These are phyloP conservation scores for Ganoderma boninense DNA, from an alignment of 1,284 basidiomycete genomes.

Conservation along the genomic window DNA sequence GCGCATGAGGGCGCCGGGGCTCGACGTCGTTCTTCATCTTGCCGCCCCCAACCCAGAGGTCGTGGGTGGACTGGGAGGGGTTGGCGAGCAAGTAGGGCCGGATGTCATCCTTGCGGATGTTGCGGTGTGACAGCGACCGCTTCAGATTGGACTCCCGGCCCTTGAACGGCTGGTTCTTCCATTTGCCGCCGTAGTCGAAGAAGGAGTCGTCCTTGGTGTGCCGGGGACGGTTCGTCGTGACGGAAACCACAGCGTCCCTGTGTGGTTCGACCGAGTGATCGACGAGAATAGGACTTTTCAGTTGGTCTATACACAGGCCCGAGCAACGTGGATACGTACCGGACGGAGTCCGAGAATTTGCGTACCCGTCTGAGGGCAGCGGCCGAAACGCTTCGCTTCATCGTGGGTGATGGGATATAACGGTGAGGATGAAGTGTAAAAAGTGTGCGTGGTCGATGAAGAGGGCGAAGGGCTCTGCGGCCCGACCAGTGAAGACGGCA, in stretches of 20 bases:
- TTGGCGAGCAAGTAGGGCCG: constrained; percentile 20
- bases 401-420: neutral
- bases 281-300: neutral
- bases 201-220: constrained; percentile 15
- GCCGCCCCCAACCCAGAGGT: constrained; percentile 14
- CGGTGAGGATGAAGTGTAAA: neutral
- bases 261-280: neutral
- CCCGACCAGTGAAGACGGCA: neutral
- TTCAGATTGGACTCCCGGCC: neutral
- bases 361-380: neutral
- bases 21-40: neutral
- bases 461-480: neutral
- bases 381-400: constrained; percentile 1
- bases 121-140: constrained; percentile 16
- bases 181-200: constrained; percentile 21
- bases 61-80: neutral
- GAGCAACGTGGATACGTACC: neutral
- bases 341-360: constrained; percentile 6
- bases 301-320: neutral
- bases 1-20: neutral
- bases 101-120: constrained; percentile 32
- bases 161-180: constrained; percentile 8
- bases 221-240: neutral
- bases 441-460: neutral
- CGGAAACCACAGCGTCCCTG: neutral